These are phyloP conservation scores for Trametes polyzona DNA, from an alignment of 1,284 basidiomycete genomes.

Conservation along the genomic window DNA sequence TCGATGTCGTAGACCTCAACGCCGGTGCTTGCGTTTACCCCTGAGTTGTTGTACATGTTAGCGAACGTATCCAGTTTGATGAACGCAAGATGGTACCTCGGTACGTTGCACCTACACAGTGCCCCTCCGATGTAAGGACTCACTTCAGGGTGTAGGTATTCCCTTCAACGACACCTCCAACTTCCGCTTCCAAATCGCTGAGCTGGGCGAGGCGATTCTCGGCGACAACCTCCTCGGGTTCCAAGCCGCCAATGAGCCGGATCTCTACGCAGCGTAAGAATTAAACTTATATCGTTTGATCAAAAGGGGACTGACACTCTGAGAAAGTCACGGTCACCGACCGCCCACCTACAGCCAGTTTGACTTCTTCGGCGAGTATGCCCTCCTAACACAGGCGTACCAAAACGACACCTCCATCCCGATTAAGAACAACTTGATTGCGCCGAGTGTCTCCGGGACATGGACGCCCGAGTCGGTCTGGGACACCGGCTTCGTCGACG, in stretches of 20 bases:
- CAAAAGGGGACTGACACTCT: conserved; percentile 25
- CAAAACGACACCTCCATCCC: conserved; percentile 45
- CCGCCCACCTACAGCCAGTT: conserved; percentile 43
- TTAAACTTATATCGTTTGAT: not conserved
- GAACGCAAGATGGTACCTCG: conserved; percentile 48
- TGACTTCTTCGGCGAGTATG: conserved; percentile 58
- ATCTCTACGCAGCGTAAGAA: conserved; percentile 53
- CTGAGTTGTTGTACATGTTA: conserved; percentile 47
- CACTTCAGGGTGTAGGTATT: conserved; percentile 36
- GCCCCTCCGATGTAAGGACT: not conserved
- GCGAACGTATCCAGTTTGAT: conserved; percentile 44
- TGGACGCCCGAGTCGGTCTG: conserved; percentile 43
- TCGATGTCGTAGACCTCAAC: conserved; percentile 38
- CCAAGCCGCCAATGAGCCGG: conserved; percentile 74
- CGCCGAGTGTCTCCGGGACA: conserved; percentile 45
- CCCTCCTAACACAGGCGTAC: conserved; percentile 45
- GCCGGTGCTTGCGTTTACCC: conserved; percentile 47
- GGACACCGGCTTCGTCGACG: conserved; percentile 50
- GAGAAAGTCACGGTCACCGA: conserved; percentile 38
- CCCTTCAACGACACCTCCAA: conserved; percentile 58
- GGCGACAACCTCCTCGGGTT: conserved; percentile 62
- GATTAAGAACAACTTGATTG: conserved; percentile 55
- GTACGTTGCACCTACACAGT: conserved; percentile 14
- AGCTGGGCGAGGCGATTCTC: conserved; percentile 52
- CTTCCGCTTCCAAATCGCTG: conserved; percentile 57